phyloP scores from a whole-genome alignment of 371 early-diverging fungal genomes.

The Mucor irregularis region DNA sequence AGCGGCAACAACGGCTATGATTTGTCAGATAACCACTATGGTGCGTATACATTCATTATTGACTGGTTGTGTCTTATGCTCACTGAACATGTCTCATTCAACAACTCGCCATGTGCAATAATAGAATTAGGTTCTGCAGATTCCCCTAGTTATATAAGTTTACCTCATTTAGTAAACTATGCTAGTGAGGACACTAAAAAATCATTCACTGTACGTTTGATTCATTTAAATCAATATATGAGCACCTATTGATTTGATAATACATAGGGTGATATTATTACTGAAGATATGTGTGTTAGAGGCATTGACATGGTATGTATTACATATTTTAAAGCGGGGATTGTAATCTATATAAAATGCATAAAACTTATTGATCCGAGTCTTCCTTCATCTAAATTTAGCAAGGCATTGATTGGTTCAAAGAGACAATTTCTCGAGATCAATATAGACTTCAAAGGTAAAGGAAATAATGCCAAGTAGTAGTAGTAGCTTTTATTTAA shows the following conservation, averaged over 20 bases:
- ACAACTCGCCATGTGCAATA: no score
- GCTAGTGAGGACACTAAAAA: background rate
- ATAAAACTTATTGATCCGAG: conserved; percentile 1
- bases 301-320: conserved; percentile 44
- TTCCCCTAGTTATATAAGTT: background rate
- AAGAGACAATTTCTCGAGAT: conserved; percentile 20
- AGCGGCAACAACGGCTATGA: no score
- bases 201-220: background rate
- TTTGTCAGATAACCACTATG: no score
- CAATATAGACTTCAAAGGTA: conserved; percentile 36
- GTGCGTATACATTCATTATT: background rate
- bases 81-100: no score
- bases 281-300: conserved; percentile 33
- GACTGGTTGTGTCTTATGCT: background rate
- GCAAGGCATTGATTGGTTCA: conserved; percentile 46
- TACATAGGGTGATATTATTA: conserved; percentile 14
- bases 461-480: no score
- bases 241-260: background rate
- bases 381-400: conserved; percentile 8
- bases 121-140: conserved; percentile 1
- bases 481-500: no score
- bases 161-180: conserved; percentile 1
- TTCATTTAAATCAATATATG: background rate
- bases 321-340: conserved; percentile 1
- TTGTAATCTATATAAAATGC: background rate